These are phyloP conservation scores for Chlorella vulgaris DNA, from an alignment of 139 green algal species.

Conservation along the genomic window DNA sequence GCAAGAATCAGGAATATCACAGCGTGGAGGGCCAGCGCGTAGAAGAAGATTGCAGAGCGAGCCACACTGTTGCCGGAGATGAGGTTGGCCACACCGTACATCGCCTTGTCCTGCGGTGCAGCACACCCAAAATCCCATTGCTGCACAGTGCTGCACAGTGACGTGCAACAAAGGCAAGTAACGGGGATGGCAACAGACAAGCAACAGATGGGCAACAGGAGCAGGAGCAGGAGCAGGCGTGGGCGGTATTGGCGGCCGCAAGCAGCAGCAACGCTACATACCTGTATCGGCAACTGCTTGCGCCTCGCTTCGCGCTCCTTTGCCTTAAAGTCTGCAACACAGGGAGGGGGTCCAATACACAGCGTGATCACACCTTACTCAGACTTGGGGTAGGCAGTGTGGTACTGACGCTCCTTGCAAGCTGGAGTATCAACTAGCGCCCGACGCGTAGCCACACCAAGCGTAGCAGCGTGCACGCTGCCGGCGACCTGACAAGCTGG, in stretches of 20 bases:
- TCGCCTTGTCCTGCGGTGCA: constrained; percentile 19
- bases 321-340: constrained; percentile 42
- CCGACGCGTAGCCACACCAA: too few relatives aligned
- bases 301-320: constrained; percentile 41
- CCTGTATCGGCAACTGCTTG: constrained; percentile 32
- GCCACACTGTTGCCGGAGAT: constrained; percentile 46
- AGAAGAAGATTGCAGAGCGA: constrained; percentile 69
- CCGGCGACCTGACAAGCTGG: too few relatives aligned
- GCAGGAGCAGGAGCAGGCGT: neutral
- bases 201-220: neutral
- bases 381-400: neutral
- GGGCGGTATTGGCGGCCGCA: neutral
- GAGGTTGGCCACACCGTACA: constrained; percentile 44
- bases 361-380: constrained; percentile 5
- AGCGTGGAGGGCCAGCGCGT: constrained; percentile 85
- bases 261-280: neutral
- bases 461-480: too few relatives aligned
- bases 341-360: neutral
- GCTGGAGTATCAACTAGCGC: too few relatives aligned
- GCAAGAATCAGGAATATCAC: constrained; percentile 78
- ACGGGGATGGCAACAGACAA: neutral
- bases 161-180: too few relatives aligned
- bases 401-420: too few relatives aligned
- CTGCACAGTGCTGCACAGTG: too few relatives aligned
- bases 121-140: neutral